Conservation (phyloP, 176 grass and related monocot species). For the Bromus sterilis region DNA sequence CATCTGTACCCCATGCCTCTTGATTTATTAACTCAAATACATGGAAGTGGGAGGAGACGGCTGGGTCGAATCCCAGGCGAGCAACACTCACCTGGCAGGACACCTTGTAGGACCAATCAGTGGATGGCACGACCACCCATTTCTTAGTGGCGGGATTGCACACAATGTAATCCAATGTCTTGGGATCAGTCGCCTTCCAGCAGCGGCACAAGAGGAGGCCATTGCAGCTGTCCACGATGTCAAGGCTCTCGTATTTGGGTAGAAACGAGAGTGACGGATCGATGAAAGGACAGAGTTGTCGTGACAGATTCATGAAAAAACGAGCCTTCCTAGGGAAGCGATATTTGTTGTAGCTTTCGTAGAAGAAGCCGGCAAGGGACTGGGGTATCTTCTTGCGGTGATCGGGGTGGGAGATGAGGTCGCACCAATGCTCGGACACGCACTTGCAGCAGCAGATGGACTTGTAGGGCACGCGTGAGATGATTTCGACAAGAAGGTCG, state of each 20-base stretch:
- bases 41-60: neutral
- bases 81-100: neutral
- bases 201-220: neutral
- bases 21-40: neutral
- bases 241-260: neutral
- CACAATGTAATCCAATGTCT: neutral
- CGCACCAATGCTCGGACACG: neutral
- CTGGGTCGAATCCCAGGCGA: neutral
- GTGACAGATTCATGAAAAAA: neutral
- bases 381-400: neutral
- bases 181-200: neutral
- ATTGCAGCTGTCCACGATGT: neutral
- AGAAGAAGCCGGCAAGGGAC: neutral
- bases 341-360: neutral
- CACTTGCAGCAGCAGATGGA: neutral
- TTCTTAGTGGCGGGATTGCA: neutral
- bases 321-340: neutral
- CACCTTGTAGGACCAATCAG: neutral
- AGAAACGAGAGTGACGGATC: neutral
- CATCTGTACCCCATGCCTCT: neutral
- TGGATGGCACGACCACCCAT: neutral
- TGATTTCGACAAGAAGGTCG: neutral
- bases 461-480: neutral
- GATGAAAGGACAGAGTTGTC: neutral
- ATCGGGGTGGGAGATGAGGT: neutral